phyloP scores from a whole-genome alignment of 2,329 filamentous ascomycete genomes.

The Microcyclospora tardicrescens region DNA sequence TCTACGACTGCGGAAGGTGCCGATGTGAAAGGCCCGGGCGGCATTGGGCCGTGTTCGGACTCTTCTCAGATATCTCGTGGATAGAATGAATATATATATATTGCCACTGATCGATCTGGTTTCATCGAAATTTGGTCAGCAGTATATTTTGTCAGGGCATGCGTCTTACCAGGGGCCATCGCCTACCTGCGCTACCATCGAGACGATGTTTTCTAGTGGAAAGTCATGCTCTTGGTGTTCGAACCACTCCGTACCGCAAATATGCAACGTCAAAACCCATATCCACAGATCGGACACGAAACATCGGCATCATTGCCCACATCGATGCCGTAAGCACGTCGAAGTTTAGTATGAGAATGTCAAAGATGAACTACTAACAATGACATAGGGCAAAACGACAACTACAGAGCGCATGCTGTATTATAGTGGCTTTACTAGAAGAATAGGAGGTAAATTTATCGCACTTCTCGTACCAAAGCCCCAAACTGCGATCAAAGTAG shows the following conservation, averaged over 20 bases:
- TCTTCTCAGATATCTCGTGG: too few species aligned
- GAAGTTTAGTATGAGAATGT: not conserved
- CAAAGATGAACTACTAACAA: constrained; percentile 4
- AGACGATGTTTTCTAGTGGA: too few species aligned
- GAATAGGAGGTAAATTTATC: constrained; percentile 53
- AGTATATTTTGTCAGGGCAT: too few species aligned
- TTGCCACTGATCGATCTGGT: too few species aligned
- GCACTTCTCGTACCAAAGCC: not conserved
- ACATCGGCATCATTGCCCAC: constrained; percentile 97
- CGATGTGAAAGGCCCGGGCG: not conserved
- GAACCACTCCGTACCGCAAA: too few species aligned
- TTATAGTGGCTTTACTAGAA: constrained; percentile 77
- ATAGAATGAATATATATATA: too few species aligned
- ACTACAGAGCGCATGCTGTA: constrained; percentile 99
- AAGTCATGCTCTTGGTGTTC: too few species aligned
- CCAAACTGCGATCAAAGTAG: not conserved
- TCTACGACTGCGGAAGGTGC: not conserved
- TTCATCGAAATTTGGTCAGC: too few species aligned
- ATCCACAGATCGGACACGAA: constrained; percentile 53
- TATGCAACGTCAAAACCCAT: too few species aligned
- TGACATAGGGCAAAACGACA: constrained; percentile 70
- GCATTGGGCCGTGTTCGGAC: too few species aligned
- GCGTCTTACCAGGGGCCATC: too few species aligned
- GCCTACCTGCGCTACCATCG: too few species aligned
- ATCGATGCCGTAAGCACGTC: constrained; percentile 62